phyloP scores from a whole-genome alignment of 495 filamentous ascomycete genomes.

The Aspergillus indologenus region DNA sequence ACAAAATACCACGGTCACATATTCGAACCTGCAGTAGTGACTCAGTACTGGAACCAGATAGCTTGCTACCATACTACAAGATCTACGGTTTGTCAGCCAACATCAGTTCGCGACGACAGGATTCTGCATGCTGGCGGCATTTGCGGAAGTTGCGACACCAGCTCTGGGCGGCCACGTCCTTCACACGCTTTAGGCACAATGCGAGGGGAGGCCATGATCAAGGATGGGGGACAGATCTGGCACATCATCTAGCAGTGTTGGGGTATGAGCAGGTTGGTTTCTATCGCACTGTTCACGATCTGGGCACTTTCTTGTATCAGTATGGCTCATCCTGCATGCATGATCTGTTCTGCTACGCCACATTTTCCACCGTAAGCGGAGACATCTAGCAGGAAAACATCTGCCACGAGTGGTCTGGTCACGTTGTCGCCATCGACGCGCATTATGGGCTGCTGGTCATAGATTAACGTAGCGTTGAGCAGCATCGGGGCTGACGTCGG shows the following conservation, averaged over 20 bases:
- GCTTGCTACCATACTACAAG: not conserved
- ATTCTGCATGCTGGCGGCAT: not conserved
- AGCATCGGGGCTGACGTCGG: not conserved
- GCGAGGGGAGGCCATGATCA: too few relatives aligned
- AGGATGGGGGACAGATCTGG: too few relatives aligned
- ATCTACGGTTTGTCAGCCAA: not conserved
- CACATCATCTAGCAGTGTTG: too few relatives aligned
- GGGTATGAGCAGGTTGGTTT: not conserved
- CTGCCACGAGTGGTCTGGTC: not conserved
- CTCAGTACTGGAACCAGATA: not conserved
- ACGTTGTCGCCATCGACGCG: not conserved
- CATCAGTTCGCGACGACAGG: not conserved
- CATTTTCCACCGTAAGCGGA: not conserved
- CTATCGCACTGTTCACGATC: not conserved
- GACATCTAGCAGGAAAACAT: not conserved
- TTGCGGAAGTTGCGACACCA: not conserved
- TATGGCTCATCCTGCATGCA: not conserved
- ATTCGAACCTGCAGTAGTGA: not conserved
- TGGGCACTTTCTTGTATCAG: not conserved
- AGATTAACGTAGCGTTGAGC: not conserved
- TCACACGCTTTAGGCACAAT: too few relatives aligned
- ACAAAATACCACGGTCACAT: not conserved
- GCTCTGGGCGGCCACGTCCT: not conserved
- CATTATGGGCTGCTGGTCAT: not conserved
- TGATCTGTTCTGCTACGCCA: not conserved